A percentile compares a stretch with the other conserved stretches of the same genome.
These are phyloP conservation scores for Chlamydomonas sphaeroides DNA, from an alignment of 139 green algal genomes.

Conservation along the genomic window DNA sequence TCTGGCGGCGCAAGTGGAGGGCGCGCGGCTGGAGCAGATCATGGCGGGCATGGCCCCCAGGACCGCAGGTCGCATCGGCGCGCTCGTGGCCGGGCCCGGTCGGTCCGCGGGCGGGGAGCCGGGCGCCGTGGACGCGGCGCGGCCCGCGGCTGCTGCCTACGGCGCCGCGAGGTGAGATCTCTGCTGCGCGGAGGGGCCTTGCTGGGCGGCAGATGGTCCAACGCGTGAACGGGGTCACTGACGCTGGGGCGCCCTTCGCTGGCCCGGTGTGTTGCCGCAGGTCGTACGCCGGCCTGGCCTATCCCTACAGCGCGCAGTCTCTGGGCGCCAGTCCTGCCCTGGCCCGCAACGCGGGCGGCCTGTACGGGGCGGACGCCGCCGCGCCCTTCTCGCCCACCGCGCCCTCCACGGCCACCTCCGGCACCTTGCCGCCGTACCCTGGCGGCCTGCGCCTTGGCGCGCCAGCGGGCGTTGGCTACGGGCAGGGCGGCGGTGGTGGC, in stretches of 20 bases:
- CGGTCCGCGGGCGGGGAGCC: not conserved
- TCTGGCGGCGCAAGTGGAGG: slow-evolving; percentile 32
- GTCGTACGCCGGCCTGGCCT: slow-evolving; percentile 15
- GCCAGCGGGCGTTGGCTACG: not conserved
- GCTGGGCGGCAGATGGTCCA: not conserved
- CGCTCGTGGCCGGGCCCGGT: not conserved
- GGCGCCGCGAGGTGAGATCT: not conserved
- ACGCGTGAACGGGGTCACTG: too few species aligned
- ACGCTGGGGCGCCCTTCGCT: too few species aligned
- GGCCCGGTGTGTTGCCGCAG: not conserved
- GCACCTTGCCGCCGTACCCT: too few species aligned
- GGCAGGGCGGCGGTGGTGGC: too few species aligned
- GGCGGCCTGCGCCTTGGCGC: too few species aligned
- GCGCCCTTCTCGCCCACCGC: not conserved
- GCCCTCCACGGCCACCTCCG: too few species aligned
- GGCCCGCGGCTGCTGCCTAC: not conserved
- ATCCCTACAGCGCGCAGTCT: not conserved
- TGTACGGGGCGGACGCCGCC: too few species aligned
- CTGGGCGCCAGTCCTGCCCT: not conserved
- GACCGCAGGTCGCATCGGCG: slow-evolving; percentile 12
- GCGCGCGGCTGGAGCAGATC: slow-evolving; percentile 33
- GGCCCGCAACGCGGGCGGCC: not conserved
- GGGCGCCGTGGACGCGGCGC: not conserved
- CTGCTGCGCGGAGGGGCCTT: not conserved
- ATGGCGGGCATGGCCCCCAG: slow-evolving; percentile 34